Conservation (phyloP, 164 flowering plant species). For the Tinospora cordifolia region DNA sequence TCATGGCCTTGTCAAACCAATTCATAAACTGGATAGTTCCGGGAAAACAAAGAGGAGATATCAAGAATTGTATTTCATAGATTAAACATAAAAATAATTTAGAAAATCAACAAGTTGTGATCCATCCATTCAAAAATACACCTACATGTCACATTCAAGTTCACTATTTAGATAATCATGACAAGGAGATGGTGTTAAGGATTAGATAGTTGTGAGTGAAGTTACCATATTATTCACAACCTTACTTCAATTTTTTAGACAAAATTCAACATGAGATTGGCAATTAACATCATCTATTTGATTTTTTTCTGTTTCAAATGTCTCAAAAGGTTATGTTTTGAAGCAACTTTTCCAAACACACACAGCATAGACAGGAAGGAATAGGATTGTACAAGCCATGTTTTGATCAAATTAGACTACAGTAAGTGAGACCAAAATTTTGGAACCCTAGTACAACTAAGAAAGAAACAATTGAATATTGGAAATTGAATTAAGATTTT, state of each 20-base stretch:
- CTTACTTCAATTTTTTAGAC: not conserved
- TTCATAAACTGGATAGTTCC: constrained; percentile 71
- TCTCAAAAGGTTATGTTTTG: no score
- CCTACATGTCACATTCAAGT: not conserved
- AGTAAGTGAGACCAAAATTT: no score
- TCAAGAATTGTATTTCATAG: constrained; percentile 9
- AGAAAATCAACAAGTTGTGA: not conserved
- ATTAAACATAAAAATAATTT: not conserved
- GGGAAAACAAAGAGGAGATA: constrained; percentile 11
- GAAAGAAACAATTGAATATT: not conserved
- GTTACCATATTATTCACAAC: not conserved
- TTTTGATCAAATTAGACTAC: not conserved
- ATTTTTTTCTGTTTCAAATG: no score
- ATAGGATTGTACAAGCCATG: not conserved
- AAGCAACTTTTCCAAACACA: not conserved
- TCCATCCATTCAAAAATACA: not conserved
- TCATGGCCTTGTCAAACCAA: constrained; percentile 87
- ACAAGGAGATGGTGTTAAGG: not conserved
- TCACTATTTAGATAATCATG: not conserved
- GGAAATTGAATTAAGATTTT: not conserved
- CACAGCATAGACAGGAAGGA: not conserved
- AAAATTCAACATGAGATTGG: not conserved
- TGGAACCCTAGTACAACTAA: no score
- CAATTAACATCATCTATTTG: no score
- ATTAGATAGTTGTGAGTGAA: not conserved